Evolutionary conservation across 345 rosid genomes (phyloP), one percentile per base, ranked within the genome.

Genomic region (Viola odorata): DNA sequence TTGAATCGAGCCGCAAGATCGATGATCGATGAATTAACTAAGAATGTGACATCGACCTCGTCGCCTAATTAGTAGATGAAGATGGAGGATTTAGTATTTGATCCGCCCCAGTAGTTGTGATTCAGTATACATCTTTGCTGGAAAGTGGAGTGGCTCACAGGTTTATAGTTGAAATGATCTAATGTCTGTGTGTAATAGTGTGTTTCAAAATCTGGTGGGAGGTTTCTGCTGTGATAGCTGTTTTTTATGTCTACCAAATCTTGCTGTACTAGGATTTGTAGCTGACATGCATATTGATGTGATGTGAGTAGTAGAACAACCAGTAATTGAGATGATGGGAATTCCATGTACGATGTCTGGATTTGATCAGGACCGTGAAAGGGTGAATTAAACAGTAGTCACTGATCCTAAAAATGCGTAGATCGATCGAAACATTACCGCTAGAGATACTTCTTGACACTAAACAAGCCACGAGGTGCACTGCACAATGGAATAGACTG

Each of bases 131-230:
- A 74, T 62, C 61, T 61, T 41, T 74, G 70, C 9, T 69, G 70
- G 47, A 74, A 74, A 9, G 70, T 74, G 5, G 58, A 66, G 41
- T 74, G 65, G 41, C 73, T 69, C 67, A 68, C 77, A 0, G 74
- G 70, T 12, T 41, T 50, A 11, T 64, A 69, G 50, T 74, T 74
- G 57, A 74, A 74, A 61, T 74, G 78, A 55, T 74, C 78, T 5
- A 68, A 55, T 12, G 70, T 74, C 12, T 74, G 70, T 0, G 61
- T 8, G 57, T 64, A 69, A 45, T 60, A 55, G 16, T 74, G 55
- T 4, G 47, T n/a, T 45, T 64, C 41, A 50, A 69, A 69, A 6
- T 69, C 68, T 14, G 57, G 23, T 11, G 68, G 67, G 13, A 3
- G 13, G 12, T 3, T 6, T 6, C 13, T 6, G 13, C 10, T 47